These are phyloP conservation scores for Tuber brumale DNA, from an alignment of 495 filamentous ascomycete species.

Conservation along the genomic window DNA sequence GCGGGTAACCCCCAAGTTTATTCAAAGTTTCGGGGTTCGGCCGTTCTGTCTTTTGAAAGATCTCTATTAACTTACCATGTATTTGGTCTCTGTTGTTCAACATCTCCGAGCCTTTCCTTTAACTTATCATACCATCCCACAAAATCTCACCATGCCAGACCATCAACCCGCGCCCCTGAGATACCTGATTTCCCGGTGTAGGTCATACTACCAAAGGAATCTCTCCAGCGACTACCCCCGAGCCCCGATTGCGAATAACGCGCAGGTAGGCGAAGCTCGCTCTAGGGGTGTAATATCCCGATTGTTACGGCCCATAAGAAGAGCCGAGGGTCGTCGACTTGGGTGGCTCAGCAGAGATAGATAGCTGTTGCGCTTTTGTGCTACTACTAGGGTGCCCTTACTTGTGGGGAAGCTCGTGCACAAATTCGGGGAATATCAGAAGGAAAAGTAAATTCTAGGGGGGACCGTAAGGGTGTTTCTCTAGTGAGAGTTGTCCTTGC, in stretches of 20 bases:
- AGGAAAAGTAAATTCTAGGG: neutral
- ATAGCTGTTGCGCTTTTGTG: neutral
- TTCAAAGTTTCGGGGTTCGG: no score
- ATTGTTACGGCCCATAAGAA: neutral
- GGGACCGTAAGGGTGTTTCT: neutral
- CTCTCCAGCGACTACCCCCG: neutral
- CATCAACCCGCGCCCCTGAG: neutral
- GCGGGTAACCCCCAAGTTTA: no score
- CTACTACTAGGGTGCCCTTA: rapidly evolving
- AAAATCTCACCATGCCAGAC: neutral
- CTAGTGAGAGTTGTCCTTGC: neutral
- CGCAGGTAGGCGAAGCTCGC: neutral
- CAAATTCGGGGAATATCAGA: neutral
- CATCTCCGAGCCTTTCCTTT: neutral
- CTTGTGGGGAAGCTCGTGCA: neutral
- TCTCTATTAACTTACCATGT: no score
- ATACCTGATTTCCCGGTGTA: neutral
- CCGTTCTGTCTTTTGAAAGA: no score
- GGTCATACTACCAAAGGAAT: neutral
- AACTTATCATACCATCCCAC: neutral
- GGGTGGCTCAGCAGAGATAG: neutral
- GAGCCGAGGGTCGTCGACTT: neutral
- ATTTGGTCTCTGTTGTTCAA: no score
- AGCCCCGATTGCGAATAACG: neutral
- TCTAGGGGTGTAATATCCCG: neutral